These are phyloP conservation scores for Rehmannia glutinosa DNA, from an alignment of 257 asterid species.

Conservation along the genomic window DNA sequence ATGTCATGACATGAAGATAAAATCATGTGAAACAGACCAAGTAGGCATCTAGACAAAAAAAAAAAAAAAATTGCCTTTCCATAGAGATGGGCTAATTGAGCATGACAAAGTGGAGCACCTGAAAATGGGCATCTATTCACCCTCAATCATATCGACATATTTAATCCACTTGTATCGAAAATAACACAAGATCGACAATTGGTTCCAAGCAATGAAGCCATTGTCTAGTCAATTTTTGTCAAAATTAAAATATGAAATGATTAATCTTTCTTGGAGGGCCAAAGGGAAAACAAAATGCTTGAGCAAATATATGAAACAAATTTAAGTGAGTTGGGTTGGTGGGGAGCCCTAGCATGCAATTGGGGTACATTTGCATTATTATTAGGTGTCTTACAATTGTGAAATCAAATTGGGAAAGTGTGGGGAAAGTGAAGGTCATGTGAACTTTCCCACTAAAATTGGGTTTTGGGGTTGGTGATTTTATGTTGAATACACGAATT, in stretches of 20 bases:
- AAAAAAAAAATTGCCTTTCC: no score
- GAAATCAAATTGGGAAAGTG: background rate
- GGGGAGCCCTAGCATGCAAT: background rate
- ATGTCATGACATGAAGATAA: background rate
- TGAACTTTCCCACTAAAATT: no score
- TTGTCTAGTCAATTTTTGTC: conserved; percentile 17
- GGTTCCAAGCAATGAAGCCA: conserved; percentile 16
- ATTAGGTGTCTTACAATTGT: background rate
- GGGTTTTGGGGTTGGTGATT: no score
- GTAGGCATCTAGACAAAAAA: no score
- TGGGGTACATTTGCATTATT: no score
- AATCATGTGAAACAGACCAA: background rate
- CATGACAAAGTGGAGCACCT: conserved; percentile 34
- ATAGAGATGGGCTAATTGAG: no score
- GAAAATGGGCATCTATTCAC: conserved; percentile 67
- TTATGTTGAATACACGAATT: no score
- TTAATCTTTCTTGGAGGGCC: background rate
- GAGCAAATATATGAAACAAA: background rate
- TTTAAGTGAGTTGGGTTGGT: background rate
- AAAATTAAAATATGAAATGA: background rate
- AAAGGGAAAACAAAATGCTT: background rate
- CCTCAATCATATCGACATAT: conserved; percentile 43
- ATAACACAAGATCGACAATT: conserved; percentile 16
- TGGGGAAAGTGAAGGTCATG: no score
- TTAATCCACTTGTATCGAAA: conserved; percentile 26